Evolutionary conservation across 139 green algal species (phyloP).

Genomic region (Closterium sp.): DNA sequence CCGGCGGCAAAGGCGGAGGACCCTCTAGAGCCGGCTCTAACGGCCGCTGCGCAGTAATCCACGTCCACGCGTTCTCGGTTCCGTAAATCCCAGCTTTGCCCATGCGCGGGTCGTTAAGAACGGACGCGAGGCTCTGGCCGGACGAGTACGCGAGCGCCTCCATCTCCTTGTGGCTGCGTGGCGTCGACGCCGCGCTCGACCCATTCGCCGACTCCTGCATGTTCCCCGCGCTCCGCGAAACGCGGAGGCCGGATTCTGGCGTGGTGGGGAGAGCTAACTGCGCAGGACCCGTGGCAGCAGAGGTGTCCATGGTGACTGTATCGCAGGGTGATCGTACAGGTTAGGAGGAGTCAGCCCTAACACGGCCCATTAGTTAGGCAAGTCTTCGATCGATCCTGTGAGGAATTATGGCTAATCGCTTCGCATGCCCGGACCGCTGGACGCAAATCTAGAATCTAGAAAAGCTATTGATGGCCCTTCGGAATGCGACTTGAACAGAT

Average conservation of each 20-base stretch:
- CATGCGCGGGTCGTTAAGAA: constrained; percentile 39
- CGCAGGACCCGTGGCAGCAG: neutral
- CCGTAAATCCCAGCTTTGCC: constrained; percentile 28
- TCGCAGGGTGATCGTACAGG: neutral
- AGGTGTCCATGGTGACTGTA: neutral
- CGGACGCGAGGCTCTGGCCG: constrained; percentile 39
- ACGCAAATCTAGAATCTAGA: neutral
- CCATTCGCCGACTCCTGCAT: neutral
- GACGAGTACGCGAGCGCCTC: neutral
- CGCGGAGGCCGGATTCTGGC: neutral
- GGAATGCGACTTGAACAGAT: neutral
- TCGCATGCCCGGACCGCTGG: neutral
- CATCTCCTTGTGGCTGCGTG: neutral
- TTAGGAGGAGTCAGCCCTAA: neutral
- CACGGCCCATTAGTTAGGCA: neutral
- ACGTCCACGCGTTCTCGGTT: constrained; percentile 18
- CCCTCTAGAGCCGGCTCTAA: neutral
- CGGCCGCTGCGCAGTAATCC: neutral
- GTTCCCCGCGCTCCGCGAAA: neutral
- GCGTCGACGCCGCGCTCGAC: neutral
- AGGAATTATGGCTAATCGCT: neutral
- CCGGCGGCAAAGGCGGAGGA: constrained; percentile 28
- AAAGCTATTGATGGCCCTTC: neutral
- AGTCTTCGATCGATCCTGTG: neutral
- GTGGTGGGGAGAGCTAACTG: neutral